phyloP scores from a whole-genome alignment of 2,329 filamentous ascomycete species.

The Huntiella savannae region DNA sequence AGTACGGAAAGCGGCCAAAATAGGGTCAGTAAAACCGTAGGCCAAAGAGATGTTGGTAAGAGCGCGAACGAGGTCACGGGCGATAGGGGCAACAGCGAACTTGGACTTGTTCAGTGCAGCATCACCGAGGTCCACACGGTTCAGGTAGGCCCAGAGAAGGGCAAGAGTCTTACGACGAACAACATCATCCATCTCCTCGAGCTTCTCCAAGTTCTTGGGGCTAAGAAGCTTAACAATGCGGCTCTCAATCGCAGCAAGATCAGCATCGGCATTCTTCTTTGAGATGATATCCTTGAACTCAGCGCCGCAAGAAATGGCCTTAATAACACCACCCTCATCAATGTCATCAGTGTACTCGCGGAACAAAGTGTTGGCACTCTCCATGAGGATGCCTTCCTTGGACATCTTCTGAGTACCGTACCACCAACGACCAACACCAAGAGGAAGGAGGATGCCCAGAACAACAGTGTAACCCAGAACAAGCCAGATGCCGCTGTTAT shows the following conservation, averaged over 20 bases:
- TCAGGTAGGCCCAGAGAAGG: slow-evolving; percentile 87
- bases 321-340: slow-evolving; percentile 59
- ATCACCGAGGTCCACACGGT: slow-evolving; percentile 70
- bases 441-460: slow-evolving; percentile 78
- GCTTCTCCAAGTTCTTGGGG: slow-evolving; percentile 52
- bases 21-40: slow-evolving; percentile 65
- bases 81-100: slow-evolving; percentile 73
- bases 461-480: slow-evolving; percentile 74
- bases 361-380: slow-evolving; percentile 89
- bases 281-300: slow-evolving; percentile 65
- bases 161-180: slow-evolving; percentile 70
- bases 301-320: slow-evolving; percentile 64
- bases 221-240: slow-evolving; percentile 48
- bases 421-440: slow-evolving; percentile 94
- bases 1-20: slow-evolving; percentile 62
- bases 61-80: slow-evolving; percentile 66
- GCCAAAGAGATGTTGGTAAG: slow-evolving; percentile 76
- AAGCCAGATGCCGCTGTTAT: slow-evolving; percentile 91
- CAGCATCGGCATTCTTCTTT: slow-evolving; percentile 60
- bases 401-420: slow-evolving; percentile 88
- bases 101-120: slow-evolving; percentile 63
- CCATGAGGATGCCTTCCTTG: slow-evolving; percentile 80
- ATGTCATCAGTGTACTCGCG: slow-evolving; percentile 76
- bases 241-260: slow-evolving; percentile 68
- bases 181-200: slow-evolving; percentile 65